These are phyloP conservation scores for Blastobotrys niveus DNA, from an alignment of 1,139 yeast genomes.

Conservation along the genomic window DNA sequence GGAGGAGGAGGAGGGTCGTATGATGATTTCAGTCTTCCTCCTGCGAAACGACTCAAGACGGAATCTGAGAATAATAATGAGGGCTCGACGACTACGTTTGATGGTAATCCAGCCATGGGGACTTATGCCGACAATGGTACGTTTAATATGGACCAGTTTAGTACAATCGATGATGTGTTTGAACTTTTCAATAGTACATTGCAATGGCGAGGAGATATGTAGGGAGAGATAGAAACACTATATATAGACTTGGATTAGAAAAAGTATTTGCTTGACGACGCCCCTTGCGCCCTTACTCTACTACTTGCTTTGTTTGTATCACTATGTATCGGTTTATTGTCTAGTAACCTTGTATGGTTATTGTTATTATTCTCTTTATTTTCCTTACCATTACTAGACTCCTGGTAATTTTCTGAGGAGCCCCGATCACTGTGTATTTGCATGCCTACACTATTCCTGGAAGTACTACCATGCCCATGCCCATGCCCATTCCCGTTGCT, in stretches of 20 bases:
- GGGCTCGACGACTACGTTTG: background rate
- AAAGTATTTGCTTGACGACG: conserved; percentile 14
- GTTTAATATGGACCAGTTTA: conserved; percentile 2
- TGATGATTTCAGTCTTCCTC: background rate
- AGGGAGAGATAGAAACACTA: background rate
- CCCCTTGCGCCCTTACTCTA: too few relatives aligned
- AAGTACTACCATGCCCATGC: background rate
- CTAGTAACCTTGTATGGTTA: background rate
- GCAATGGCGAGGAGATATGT: conserved; percentile 10
- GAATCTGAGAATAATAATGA: background rate
- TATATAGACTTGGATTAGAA: conserved; percentile 5
- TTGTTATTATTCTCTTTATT: background rate
- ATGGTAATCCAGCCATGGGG: background rate
- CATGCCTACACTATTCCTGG: background rate
- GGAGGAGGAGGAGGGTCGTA: too few relatives aligned
- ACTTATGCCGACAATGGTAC: background rate
- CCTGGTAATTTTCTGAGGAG: background rate
- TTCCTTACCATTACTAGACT: background rate
- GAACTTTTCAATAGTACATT: conserved; percentile 14
- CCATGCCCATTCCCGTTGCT: too few relatives aligned
- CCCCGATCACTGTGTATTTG: background rate
- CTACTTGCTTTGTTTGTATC: too few relatives aligned
- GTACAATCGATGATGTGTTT: conserved; percentile 15
- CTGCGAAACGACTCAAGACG: background rate
- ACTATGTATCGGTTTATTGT: background rate